A percentile compares a stretch with the other conserved stretches of the same genome.
These are phyloP conservation scores for Cornus florida DNA, from an alignment of 148 eudicot genomes.

Conservation along the genomic window DNA sequence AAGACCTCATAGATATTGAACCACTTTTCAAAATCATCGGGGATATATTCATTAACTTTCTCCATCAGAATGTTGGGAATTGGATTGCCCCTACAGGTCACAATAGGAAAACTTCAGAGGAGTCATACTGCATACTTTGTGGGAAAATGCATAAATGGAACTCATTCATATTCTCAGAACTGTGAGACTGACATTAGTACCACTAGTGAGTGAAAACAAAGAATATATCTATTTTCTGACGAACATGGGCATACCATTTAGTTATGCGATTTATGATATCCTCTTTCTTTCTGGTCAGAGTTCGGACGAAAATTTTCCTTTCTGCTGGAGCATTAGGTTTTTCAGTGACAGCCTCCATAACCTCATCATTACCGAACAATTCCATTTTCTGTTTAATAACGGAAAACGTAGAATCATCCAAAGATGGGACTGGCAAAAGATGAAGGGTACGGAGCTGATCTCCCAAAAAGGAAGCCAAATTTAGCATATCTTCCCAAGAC, in stretches of 20 bases:
- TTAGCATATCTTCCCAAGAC: conserved; percentile 57
- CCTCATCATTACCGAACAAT: conserved; percentile 20
- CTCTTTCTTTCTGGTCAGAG: conserved; percentile 49
- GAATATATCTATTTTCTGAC: neutral
- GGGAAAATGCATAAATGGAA: neutral
- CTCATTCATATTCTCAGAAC: neutral
- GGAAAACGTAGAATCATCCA: conserved; percentile 28
- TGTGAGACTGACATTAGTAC: neutral
- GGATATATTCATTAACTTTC: conserved; percentile 70
- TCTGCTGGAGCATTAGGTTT: conserved; percentile 34
- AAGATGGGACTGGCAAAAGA: conserved; percentile 59
- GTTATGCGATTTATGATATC: conserved; percentile 55
- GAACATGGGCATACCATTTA: conserved; percentile 54
- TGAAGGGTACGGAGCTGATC: conserved; percentile 78
- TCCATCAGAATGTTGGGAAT: conserved; percentile 73
- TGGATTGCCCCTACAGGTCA: conserved; percentile 76
- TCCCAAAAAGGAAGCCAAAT: conserved; percentile 91
- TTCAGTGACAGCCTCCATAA: conserved; percentile 30
- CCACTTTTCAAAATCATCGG: conserved; percentile 57
- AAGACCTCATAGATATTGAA: conserved; percentile 56
- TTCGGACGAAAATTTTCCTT: conserved; percentile 54
- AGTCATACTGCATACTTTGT: neutral
- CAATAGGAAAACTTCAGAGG: conserved; percentile 17
- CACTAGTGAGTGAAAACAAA: neutral
- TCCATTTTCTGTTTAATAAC: conserved; percentile 28